Base-by-base conservation (phyloP, 2,329 filamentous ascomycete genomes). In the Rutstroemia sp. region DNA sequence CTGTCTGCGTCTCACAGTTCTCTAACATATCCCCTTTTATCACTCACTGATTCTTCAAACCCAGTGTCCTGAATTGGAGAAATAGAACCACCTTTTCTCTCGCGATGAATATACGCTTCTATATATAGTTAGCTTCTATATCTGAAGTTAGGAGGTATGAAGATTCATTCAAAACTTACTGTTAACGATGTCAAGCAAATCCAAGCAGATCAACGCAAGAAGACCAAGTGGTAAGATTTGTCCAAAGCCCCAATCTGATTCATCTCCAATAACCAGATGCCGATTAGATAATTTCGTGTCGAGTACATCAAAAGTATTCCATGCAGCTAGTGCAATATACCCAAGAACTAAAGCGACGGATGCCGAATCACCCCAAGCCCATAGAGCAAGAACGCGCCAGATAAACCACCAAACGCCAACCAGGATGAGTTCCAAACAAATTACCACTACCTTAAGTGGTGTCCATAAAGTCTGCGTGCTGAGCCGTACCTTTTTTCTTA, bases 201-300 rank as follows among this genome's bases (percentile, higher is more conserved):
- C 55, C 10, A 61, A 44, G 12, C 55, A 42, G 12, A 60, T 44
- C 9, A 60, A 17, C 25, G 51, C 53, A 17, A 61, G 39, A 16
- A 61, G 23, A 3, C 47, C 53, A n/a, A 60, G 37, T 2, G 60
- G 58, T 30, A 61, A 17, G 17, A 61, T 46, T 21, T 60, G 60
- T 4, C 60, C 60, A 45, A 60, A 60, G 0, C 60, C 60, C 60
- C 60, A 61, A 16, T 25, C 44, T 4, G 44, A 41, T 39, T 61
- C 60, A 50, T 58, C 44, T 37, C 54, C 58, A 8, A 39, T 23
- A 17, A 57, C 30, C 17, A 59, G 42, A 17, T n/a, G 7, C 10
- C n/a, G 17, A 30, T 61, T 61, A 1, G 59, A 61, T 8, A 52
- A 12, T 23, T 59, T 61, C 10, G 55, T 17, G 19, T 61, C 59